Evolutionary conservation across 352 stramenopile genomes (phyloP), one percentile per base, ranked within the genome.

Genomic region (Pythium aphanidermatum): DNA sequence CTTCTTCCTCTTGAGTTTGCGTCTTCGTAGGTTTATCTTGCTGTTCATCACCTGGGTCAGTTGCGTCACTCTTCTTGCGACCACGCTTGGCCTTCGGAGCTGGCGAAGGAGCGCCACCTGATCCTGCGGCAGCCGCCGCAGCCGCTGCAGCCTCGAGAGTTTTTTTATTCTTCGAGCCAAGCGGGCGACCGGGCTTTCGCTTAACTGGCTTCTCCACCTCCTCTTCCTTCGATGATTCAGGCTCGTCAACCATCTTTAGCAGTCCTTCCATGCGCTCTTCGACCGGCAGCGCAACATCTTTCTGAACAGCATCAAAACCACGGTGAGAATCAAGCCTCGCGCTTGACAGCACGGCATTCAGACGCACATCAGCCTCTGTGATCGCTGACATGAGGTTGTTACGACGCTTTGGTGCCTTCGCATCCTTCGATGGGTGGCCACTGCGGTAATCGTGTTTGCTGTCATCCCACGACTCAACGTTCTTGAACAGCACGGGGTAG

Each of bases 381-480:
- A 91, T 91, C 11, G 78, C 78, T 30, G 56, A 25, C 78, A 91
- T 83, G 10, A 91, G 53, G 19, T 70, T 53, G 2, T 51, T 63
- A 24, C 78, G 74, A 44, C 78, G 75, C 57, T 91, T 91, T 4
- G 75, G 73, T 0, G 78, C 73, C 46, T 88, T 85, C 20, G 80
- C 70, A 26, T 87, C 76, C 33, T 86, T 86, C 34, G 72, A 52
- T 2, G 79, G 76, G 40, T 70, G 60, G 0, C 79, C 79, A 25
- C 70, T 59, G 14, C 76, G 65, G 58, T 88, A 92, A n/a, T 66
- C 53, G 36, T 68, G 57, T 49, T 84, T 87, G 3, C 45, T 69
- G 40, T 90, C 81, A n/a, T 86, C 68, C 77, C 77, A 92, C 11
- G 61, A 23, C 34, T 74, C 81, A 19, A 92, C 67, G 53, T 71